Conservation (phyloP, 768 basidiomycete species). For the Panaeolus cyanescens region DNA sequence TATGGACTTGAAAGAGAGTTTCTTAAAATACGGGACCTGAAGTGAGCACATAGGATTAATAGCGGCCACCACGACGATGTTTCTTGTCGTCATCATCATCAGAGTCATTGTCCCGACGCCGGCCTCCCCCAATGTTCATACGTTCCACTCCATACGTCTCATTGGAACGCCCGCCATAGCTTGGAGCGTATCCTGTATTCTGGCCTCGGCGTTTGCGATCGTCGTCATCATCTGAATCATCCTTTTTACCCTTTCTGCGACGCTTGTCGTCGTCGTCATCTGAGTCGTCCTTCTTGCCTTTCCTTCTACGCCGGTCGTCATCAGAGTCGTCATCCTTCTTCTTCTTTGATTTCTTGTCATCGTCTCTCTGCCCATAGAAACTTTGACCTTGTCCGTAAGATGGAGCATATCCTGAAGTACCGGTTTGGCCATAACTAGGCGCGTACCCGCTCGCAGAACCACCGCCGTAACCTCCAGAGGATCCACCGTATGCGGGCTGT, state of each 20-base stretch:
- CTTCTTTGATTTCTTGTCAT: background rate
- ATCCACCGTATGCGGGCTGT: background rate
- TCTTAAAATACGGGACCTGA: too few relatives aligned
- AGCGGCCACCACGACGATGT: conserved; percentile 8
- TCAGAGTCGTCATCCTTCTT: conserved; percentile 7
- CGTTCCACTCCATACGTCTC: conserved; percentile 58
- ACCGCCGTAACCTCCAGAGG: background rate
- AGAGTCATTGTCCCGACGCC: conserved; percentile 26
- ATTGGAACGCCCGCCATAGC: conserved; percentile 27
- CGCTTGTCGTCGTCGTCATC: conserved; percentile 14
- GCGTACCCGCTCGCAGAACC: conserved; percentile 11
- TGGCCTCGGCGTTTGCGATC: conserved; percentile 12
- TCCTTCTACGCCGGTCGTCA: conserved; percentile 9
- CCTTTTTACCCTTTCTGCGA: conserved; percentile 5
- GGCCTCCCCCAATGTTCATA: conserved; percentile 34
- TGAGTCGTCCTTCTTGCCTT: conserved; percentile 4
- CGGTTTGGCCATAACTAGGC: conserved; percentile 14
- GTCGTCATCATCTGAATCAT: background rate
- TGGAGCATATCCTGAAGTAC: background rate
- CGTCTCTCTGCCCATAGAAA: background rate
- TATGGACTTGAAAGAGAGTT: too few relatives aligned
- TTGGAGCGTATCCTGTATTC: conserved; percentile 26
- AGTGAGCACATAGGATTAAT: too few relatives aligned
- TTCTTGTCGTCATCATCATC: conserved; percentile 29
- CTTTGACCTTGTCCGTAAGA: background rate